Percentiles rank a stretch among this genome's conserved stretches.
These are phyloP conservation scores for Tilletia caries DNA, from an alignment of 1,284 basidiomycete species.

Conservation along the genomic window DNA sequence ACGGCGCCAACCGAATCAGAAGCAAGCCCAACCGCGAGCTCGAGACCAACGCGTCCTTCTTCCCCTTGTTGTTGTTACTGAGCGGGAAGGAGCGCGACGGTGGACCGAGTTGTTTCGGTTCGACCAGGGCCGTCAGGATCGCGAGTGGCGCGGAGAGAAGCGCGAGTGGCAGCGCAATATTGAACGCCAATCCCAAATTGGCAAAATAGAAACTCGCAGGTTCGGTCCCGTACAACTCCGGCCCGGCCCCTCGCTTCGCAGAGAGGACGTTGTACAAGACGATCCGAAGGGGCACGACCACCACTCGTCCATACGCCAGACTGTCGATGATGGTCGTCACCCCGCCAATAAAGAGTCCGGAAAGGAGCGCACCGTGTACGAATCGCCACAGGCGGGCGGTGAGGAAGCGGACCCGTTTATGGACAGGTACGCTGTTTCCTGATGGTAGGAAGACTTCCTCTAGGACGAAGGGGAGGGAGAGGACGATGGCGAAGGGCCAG, in stretches of 20 bases:
- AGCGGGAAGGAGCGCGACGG: slow-evolving; percentile 58
- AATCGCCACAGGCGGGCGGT: slow-evolving; percentile 64
- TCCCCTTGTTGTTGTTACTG: slow-evolving; percentile 10
- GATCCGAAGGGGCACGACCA: slow-evolving; percentile 87
- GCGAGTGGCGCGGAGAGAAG: slow-evolving; percentile 63
- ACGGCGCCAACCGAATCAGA: slow-evolving; percentile 70
- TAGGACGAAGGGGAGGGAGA: slow-evolving; percentile 81
- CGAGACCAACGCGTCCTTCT: slow-evolving; percentile 9
- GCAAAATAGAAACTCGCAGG: slow-evolving; percentile 61
- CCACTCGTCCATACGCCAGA: slow-evolving; percentile 75
- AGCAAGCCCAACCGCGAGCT: slow-evolving; percentile 58
- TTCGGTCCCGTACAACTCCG: slow-evolving; percentile 88
- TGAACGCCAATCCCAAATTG: slow-evolving; percentile 82
- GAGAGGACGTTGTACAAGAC: slow-evolving; percentile 86
- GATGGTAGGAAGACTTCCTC: slow-evolving; percentile 82
- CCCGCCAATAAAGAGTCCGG: slow-evolving; percentile 66
- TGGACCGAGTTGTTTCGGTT: slow-evolving; percentile 74
- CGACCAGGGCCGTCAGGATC: slow-evolving; percentile 69
- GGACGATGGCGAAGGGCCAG: slow-evolving; percentile 88
- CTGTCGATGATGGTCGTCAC: slow-evolving; percentile 62
- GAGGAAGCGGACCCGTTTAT: slow-evolving; percentile 19
- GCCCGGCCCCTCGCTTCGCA: slow-evolving; percentile 64
- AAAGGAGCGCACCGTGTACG: slow-evolving; percentile 62
- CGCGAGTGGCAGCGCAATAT: slow-evolving; percentile 76
- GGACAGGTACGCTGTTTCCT: slow-evolving; percentile 49